These are phyloP conservation scores for Fusarium tuaranense DNA, from an alignment of 2,329 filamentous ascomycete genomes.

Conservation along the genomic window DNA sequence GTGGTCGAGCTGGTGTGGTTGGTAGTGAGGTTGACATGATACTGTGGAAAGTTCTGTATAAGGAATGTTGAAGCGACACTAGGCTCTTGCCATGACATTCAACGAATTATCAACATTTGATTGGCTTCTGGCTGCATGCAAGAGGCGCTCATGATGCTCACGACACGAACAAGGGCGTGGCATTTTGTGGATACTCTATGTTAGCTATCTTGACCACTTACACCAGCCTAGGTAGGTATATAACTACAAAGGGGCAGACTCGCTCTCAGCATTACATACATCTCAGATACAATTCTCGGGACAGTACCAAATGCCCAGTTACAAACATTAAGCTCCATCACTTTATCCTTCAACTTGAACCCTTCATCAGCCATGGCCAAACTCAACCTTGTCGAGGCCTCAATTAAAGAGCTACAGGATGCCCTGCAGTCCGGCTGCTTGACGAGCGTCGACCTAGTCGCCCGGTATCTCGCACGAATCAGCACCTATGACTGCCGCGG, in stretches of 20 bases:
- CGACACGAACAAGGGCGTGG: neutral
- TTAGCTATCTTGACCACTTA: neutral
- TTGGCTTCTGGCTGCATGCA: neutral
- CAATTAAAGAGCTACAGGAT: conserved; percentile 40
- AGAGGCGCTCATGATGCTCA: neutral
- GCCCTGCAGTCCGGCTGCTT: conserved; percentile 35
- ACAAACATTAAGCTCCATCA: neutral
- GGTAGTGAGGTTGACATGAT: neutral
- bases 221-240: neutral
- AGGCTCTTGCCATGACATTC: neutral
- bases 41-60: neutral
- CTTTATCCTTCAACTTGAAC: neutral
- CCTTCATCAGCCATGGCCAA: conserved; percentile 3
- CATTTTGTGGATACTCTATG: neutral
- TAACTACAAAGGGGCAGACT: neutral
- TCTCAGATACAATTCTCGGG: neutral
- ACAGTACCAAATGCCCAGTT: neutral
- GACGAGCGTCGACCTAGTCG: conserved; percentile 44
- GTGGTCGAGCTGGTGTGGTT: neutral
- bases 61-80: neutral
- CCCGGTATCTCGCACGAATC: conserved; percentile 41
- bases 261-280: neutral
- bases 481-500: conserved; percentile 41
- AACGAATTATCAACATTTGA: neutral
- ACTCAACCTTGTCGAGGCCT: conserved; percentile 41